Evolutionary conservation across 345 rosid species (phyloP).

Genomic region (Lepidium africanum): DNA sequence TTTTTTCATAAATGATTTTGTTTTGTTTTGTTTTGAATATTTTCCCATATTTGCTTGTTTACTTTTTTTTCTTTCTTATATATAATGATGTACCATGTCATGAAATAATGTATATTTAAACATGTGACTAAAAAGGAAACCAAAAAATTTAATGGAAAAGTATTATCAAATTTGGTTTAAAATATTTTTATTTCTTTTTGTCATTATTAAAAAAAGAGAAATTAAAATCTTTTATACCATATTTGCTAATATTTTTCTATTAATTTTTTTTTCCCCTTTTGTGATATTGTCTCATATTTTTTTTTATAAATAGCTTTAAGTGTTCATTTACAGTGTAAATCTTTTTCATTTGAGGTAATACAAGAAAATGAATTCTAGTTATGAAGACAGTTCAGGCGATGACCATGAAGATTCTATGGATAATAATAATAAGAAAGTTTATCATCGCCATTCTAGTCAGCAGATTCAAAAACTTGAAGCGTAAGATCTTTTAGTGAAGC

Average conservation of each 20-base stretch:
- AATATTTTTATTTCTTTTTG: too few relatives aligned
- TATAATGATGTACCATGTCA: neutral
- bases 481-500: conserved; percentile 25
- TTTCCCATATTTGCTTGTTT: neutral
- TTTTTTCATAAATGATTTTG: conserved; percentile 19
- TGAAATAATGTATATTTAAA: neutral
- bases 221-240: neutral
- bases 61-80: neutral
- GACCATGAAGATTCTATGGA: conserved; percentile 26
- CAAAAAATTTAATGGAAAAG: too few relatives aligned
- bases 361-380: neutral
- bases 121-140: neutral
- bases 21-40: neutral
- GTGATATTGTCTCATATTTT: neutral
- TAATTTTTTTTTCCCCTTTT: neutral
- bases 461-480: conserved; percentile 57
- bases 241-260: neutral
- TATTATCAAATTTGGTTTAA: too few relatives aligned
- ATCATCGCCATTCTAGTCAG: conserved; percentile 44
- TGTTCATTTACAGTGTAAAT: neutral
- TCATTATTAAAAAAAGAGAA: too few relatives aligned
- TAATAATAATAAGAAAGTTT: conserved; percentile 3
- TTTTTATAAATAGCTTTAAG: conserved; percentile 2
- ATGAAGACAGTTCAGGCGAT: conserved; percentile 36
- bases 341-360: neutral